Evolutionary conservation across 2,329 filamentous ascomycete species (phyloP).

Genomic region (Colletotrichum filicis): DNA sequence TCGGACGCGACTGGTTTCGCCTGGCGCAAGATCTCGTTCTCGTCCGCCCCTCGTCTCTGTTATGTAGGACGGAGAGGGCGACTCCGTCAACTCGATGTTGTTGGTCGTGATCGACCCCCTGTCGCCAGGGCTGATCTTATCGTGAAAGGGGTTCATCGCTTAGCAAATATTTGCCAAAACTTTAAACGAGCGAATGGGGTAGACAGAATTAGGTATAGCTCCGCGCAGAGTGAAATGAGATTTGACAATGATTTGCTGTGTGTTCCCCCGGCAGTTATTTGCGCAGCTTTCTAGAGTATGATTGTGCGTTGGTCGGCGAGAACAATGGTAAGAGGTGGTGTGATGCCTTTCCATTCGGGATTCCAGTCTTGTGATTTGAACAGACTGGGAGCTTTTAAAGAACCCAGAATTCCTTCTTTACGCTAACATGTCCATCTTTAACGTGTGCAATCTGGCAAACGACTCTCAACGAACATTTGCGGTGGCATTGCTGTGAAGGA

Average conservation of each 20-base stretch:
- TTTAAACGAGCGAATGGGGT: neutral
- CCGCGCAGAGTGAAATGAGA: neutral
- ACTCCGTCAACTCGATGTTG: slow-evolving; percentile 5
- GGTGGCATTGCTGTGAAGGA: too few species aligned
- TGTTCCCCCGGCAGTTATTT: too few species aligned
- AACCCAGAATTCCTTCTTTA: neutral
- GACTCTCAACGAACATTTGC: too few species aligned
- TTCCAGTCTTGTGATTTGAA: neutral
- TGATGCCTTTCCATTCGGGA: neutral
- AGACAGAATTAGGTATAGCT: slow-evolving; percentile 7
- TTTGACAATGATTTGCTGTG: too few species aligned
- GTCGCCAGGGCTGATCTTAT: neutral
- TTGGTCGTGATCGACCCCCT: neutral
- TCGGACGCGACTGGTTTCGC: neutral
- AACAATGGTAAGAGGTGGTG: too few species aligned
- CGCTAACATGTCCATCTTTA: neutral
- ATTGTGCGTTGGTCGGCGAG: too few species aligned
- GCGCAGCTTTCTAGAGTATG: too few species aligned
- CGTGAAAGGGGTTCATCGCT: neutral
- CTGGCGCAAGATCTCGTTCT: neutral
- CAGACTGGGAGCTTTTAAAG: neutral
- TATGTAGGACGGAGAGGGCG: neutral
- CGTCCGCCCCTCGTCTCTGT: neutral
- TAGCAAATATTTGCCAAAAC: neutral
- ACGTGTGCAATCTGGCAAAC: neutral